Conservation (phyloP, 345 rosid species). For the Syzygium oleosum region DNA sequence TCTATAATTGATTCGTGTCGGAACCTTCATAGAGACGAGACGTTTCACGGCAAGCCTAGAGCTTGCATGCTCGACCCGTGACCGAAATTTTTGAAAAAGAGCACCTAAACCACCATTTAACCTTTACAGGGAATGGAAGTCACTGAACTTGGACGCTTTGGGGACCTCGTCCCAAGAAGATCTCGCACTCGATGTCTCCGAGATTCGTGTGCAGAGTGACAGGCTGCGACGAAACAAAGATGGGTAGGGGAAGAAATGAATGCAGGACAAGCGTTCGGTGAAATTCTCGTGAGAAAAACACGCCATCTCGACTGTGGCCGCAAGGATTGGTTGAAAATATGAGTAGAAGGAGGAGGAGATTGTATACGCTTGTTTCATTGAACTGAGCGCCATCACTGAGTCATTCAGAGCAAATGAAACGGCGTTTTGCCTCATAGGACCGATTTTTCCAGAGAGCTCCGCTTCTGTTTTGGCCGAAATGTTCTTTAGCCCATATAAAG, state of each 20-base stretch:
- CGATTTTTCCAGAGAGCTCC: too few relatives aligned
- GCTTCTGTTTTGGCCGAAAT: too few relatives aligned
- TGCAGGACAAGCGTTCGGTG: constrained; percentile 2
- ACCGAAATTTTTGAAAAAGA: not conserved
- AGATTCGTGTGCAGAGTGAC: constrained; percentile 88
- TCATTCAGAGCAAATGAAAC: too few relatives aligned
- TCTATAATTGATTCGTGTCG: not conserved
- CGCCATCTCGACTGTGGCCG: constrained; percentile 10
- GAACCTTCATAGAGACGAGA: not conserved
- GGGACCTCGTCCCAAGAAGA: constrained; percentile 87
- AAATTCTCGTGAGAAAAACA: constrained; percentile 5
- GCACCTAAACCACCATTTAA: not conserved
- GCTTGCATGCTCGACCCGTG: not conserved
- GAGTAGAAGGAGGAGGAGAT: too few relatives aligned
- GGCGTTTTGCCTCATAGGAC: too few relatives aligned
- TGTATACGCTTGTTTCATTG: too few relatives aligned
- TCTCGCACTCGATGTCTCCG: constrained; percentile 74
- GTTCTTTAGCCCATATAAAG: too few relatives aligned
- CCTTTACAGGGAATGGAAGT: not conserved
- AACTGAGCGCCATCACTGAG: too few relatives aligned
- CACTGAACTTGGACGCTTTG: constrained; percentile 64
- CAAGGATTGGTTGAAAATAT: too few relatives aligned
- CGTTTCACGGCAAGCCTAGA: not conserved
- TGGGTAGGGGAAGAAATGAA: not conserved
- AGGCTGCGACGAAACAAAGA: constrained; percentile 30